Percentiles rank a stretch among this genome's conserved stretches.
Conservation (phyloP, 2,329 filamentous ascomycete species). For the Aspergillaceae sp. region DNA sequence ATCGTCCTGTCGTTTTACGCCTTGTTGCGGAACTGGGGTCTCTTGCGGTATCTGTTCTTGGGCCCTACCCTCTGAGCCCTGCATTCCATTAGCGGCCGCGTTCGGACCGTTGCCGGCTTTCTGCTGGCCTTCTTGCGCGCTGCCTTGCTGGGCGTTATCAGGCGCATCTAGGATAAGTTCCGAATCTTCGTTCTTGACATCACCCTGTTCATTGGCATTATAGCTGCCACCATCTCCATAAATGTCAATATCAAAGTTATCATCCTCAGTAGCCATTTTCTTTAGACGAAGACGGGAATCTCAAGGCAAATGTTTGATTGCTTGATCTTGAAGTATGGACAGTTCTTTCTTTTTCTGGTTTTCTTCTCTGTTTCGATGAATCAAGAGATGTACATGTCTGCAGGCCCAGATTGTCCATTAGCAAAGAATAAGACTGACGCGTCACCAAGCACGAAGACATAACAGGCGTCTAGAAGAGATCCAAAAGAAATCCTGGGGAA, state of each 20-base stretch:
- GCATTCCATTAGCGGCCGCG: constrained; percentile 17
- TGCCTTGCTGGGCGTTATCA: constrained; percentile 20
- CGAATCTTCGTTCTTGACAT: constrained; percentile 32
- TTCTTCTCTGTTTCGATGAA: constrained; percentile 17
- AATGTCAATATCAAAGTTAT: constrained; percentile 64
- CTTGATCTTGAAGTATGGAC: constrained; percentile 32
- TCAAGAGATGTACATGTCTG: constrained; percentile 39
- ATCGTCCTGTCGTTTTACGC: constrained; percentile 56
- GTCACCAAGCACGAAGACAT: constrained; percentile 2
- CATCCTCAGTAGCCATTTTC: constrained; percentile 50
- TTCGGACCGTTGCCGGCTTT: constrained; percentile 19
- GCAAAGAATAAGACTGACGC: constrained; percentile 19
- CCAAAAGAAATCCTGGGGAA: neutral
- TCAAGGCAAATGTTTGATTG: constrained; percentile 27
- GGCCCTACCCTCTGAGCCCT: constrained; percentile 10
- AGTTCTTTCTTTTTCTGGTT: constrained; percentile 16
- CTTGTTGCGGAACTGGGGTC: constrained; percentile 41
- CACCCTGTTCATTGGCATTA: constrained; percentile 41
- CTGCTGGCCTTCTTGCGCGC: constrained; percentile 6
- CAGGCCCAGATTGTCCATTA: constrained; percentile 30
- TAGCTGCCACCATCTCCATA: constrained; percentile 52
- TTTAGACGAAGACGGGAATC: constrained; percentile 19
- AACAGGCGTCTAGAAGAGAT: constrained; percentile 2
- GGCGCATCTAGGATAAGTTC: constrained; percentile 33
- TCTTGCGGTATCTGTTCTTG: constrained; percentile 15